Percentiles rank a stretch among this genome's conserved stretches.
These are phyloP conservation scores for Petunia hybrid DNA, from an alignment of 305 asterid species.

Conservation along the genomic window DNA sequence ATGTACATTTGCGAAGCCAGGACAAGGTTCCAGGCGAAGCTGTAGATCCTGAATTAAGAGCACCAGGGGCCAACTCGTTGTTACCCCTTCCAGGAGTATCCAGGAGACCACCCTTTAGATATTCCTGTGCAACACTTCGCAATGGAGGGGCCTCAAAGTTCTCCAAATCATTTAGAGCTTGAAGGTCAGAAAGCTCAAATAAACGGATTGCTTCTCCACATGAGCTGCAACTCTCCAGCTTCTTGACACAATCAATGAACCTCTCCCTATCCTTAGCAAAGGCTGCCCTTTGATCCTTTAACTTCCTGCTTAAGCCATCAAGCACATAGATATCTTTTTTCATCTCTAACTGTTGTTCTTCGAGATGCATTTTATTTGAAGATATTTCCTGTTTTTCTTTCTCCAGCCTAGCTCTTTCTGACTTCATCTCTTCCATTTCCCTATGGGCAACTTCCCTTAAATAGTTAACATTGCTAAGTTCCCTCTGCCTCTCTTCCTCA, in stretches of 20 bases:
- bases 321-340: conserved; percentile 86
- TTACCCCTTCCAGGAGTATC: conserved; percentile 50
- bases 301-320: conserved; percentile 75
- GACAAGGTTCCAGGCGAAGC: conserved; percentile 78
- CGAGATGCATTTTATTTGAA: conserved; percentile 75
- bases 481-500: conserved; percentile 66
- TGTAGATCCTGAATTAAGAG: conserved; percentile 65
- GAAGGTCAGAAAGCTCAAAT: conserved; percentile 84
- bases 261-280: conserved; percentile 86
- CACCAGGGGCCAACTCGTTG: conserved; percentile 53
- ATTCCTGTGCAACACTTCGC: conserved; percentile 64
- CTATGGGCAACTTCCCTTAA: conserved; percentile 77
- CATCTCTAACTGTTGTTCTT: conserved; percentile 77
- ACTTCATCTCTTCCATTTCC: conserved; percentile 89
- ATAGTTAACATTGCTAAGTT: conserved; percentile 62
- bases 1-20: conserved; percentile 89
- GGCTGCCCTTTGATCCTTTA: conserved; percentile 88
- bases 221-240: conserved; percentile 67
- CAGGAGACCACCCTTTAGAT: conserved; percentile 56
- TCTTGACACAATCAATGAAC: conserved; percentile 73
- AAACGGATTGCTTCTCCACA: conserved; percentile 77
- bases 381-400: conserved; percentile 75
- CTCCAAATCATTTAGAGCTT: conserved; percentile 55
- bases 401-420: conserved; percentile 61
- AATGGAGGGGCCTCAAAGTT: conserved; percentile 65